A percentile compares a stretch with the other conserved stretches of the same genome.
These are phyloP conservation scores for Kickxella alabastrina DNA, from an alignment of 192 early-diverging fungal genomes.

Conservation along the genomic window DNA sequence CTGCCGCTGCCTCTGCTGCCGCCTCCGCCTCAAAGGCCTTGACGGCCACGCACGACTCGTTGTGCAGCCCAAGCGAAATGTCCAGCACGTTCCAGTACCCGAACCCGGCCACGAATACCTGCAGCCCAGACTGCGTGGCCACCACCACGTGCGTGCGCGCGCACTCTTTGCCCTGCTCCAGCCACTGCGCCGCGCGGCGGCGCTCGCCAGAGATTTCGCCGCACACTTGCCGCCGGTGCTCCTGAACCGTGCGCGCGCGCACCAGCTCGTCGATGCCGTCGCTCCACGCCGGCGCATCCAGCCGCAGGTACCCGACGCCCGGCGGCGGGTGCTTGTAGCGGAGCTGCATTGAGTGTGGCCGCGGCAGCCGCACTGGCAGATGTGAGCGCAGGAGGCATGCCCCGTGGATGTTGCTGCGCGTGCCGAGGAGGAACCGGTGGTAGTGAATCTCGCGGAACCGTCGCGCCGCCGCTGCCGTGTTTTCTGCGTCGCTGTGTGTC, in stretches of 20 bases:
- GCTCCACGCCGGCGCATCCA: slow-evolving; percentile 9
- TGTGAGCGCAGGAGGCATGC: slow-evolving; percentile 38
- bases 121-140: slow-evolving; percentile 38
- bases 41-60: slow-evolving; percentile 46
- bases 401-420: slow-evolving; percentile 49
- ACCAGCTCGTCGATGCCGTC: slow-evolving; percentile 16
- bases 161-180: slow-evolving; percentile 10
- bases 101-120: slow-evolving; percentile 47
- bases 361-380: slow-evolving; percentile 45
- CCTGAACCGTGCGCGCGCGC: slow-evolving; percentile 1
- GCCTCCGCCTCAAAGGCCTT: slow-evolving; percentile 45
- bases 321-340: slow-evolving; percentile 45
- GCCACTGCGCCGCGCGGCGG: slow-evolving; percentile 22
- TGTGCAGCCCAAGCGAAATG: slow-evolving; percentile 26
- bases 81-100: slow-evolving; percentile 52
- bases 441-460: slow-evolving; percentile 51
- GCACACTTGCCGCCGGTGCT: slow-evolving; percentile 14
- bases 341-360: slow-evolving; percentile 46
- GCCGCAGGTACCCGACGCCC: slow-evolving; percentile 36
- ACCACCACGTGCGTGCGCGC: slow-evolving; percentile 43
- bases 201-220: slow-evolving; percentile 29
- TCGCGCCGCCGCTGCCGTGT: too few species aligned
- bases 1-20: background rate
- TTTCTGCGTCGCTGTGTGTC: too few species aligned
- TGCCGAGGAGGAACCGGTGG: slow-evolving; percentile 44